Base-by-base conservation (phyloP, 345 rosid species). In the Eucalyptus polyanthemos region DNA sequence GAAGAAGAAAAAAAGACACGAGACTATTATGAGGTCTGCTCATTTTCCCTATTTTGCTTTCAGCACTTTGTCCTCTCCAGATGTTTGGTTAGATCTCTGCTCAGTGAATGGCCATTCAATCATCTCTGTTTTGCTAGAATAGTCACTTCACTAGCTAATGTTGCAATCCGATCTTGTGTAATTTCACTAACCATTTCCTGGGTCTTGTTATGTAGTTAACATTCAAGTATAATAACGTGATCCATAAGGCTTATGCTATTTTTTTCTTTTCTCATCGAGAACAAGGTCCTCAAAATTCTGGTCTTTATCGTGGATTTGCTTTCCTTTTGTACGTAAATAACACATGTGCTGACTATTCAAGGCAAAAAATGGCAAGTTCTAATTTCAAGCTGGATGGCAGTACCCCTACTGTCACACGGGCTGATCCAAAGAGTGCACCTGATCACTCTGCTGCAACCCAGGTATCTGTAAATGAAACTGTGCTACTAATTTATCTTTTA, bases 271-370 rank as follows among this genome's bases (percentile, higher is more conserved):
- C 80, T 76, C 53, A 34, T 51, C 54, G n/a, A 80, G n/a, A 86
- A 88, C 95, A 96, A 99, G 99, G 97, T 90, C 98, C 99, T 89
- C 95, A 93, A 91, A 94, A 93, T 92, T 91, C 99, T 50, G 92
- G 91, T 54, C 96, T 98, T 14, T 96, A 97, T 90, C 95, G 97
- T 76, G 99, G 99, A 80, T 97, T 98, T 94, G 99, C 99, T 88
- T 98, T 98, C 93, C 88, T 98, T 49, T 91, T 97, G 88, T 97
- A 97, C 92, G 96, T 96, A 92, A 98, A 96, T 91, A 96, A 95
- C 92, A 98, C 98, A 69, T 96, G 99, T 91, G 99, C 99, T 92
- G 99, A 98, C 88, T 94, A 96, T 93, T 95, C 99, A 40, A 95
- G 99, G 93, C 98, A 96, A 92, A 95, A 97, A 93, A 97, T 97